Percentiles rank a stretch among this genome's conserved stretches.
These are phyloP conservation scores for Aspergillus spinulosporus DNA, from an alignment of 2,329 filamentous ascomycete genomes.

Conservation along the genomic window DNA sequence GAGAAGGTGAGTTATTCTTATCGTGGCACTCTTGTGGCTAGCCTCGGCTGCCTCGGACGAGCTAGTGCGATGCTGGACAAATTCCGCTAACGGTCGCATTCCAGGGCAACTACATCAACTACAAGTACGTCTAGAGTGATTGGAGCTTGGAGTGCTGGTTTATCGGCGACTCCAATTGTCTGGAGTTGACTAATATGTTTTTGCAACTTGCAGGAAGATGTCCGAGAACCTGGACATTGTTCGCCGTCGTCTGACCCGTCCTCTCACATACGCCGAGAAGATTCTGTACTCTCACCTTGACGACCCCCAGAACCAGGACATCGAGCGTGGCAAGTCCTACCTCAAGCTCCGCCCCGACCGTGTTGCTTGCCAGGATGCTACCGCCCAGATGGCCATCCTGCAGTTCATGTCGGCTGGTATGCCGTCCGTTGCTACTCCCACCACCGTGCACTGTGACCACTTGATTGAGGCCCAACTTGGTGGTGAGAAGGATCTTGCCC, in stretches of 20 bases:
- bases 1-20: conserved; percentile 62
- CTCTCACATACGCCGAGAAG: conserved; percentile 95
- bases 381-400: conserved; percentile 98
- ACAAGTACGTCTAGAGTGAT: conserved; percentile 56
- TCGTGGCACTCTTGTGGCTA: conserved; percentile 4
- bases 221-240: conserved; percentile 94
- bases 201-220: conserved; percentile 73
- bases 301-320: conserved; percentile 92
- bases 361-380: conserved; percentile 99
- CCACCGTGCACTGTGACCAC: conserved; percentile 98
- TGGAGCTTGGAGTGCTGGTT: not conserved
- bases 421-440: conserved; percentile 89
- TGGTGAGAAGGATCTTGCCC: conserved; percentile 87
- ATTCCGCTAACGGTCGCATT: conserved; percentile 29
- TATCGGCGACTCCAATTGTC: not conserved
- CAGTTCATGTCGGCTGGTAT: conserved; percentile 99
- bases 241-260: conserved; percentile 82
- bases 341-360: conserved; percentile 95
- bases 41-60: conserved; percentile 26
- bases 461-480: conserved; percentile 97
- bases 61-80: conserved; percentile 12
- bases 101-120: conserved; percentile 92
- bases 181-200: conserved; percentile 25
- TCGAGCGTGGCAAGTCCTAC: conserved; percentile 93
- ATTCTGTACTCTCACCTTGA: conserved; percentile 98